Percentiles rank a stretch among this genome's conserved stretches.
Conservation (phyloP, 2,329 filamentous ascomycete genomes). For the Pseudovirgaria hyperparasitica region DNA sequence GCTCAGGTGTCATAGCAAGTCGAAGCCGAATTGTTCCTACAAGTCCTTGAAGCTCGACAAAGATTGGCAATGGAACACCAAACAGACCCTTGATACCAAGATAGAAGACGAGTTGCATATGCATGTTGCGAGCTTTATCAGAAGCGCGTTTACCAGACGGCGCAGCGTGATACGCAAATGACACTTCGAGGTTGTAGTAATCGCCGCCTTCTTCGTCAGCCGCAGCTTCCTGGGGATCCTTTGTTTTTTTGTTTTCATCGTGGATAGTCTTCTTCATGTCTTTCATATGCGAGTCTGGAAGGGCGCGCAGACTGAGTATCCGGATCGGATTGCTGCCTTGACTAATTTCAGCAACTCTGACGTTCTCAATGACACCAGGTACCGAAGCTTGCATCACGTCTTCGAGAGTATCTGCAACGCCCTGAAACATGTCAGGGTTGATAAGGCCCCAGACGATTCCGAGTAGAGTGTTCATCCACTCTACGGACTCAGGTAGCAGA, state of each 20-base stretch:
- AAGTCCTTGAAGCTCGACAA: conserved; percentile 80
- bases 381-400: conserved; percentile 97
- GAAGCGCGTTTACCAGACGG: conserved; percentile 58
- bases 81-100: conserved; percentile 81
- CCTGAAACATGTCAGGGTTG: conserved; percentile 90
- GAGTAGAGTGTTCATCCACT: conserved; percentile 87
- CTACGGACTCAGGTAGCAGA: conserved; percentile 78
- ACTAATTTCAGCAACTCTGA: conserved; percentile 87
- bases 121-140: conserved; percentile 86
- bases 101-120: conserved; percentile 93
- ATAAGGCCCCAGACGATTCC: conserved; percentile 79
- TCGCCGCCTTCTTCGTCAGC: conserved; percentile 84
- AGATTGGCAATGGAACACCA: conserved; percentile 76
- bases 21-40: conserved; percentile 77
- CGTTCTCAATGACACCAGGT: conserved; percentile 81
- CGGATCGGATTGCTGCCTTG: conserved; percentile 86
- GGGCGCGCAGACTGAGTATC: conserved; percentile 72
- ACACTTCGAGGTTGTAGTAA: conserved; percentile 85
- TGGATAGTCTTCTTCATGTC: conserved; percentile 74
- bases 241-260: conserved; percentile 64
- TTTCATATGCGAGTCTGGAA: conserved; percentile 69
- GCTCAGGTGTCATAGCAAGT: conserved; percentile 74
- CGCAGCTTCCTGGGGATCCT: conserved; percentile 75
- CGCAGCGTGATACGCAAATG: conserved; percentile 81
- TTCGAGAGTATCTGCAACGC: conserved; percentile 81